Conservation (phyloP, 1,284 basidiomycete species). For the Ceratobasidium sp. region DNA sequence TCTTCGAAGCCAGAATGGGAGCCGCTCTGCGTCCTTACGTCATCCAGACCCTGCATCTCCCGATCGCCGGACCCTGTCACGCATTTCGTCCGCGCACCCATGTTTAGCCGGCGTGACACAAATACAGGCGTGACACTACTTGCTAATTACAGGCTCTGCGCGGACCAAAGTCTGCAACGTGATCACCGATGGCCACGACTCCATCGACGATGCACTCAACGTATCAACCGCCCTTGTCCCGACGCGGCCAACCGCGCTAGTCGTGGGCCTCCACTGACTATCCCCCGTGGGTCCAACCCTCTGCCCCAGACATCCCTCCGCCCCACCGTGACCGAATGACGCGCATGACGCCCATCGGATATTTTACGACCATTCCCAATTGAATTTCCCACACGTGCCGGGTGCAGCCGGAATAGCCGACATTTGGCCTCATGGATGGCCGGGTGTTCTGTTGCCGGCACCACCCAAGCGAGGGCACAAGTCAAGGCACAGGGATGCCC, state of each 20-base stretch:
- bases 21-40: not conserved
- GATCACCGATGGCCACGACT: not conserved
- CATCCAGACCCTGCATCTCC: slow-evolving; percentile 15
- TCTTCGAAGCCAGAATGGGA: not conserved
- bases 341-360: slow-evolving; percentile 1
- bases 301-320: too few species aligned
- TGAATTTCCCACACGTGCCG: slow-evolving; percentile 12
- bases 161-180: not conserved
- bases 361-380: slow-evolving; percentile 12
- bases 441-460: not conserved
- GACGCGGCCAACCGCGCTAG: too few species aligned
- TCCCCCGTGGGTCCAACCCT: too few species aligned
- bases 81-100: not conserved
- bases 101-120: not conserved
- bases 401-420: slow-evolving; percentile 27
- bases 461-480: slow-evolving; percentile 5
- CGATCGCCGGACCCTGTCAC: slow-evolving; percentile 5
- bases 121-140: not conserved
- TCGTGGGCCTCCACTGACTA: too few species aligned
- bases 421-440: not conserved
- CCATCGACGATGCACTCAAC: slow-evolving; percentile 9
- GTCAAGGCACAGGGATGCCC: not conserved
- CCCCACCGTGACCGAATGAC: slow-evolving; percentile 18
- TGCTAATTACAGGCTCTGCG: not conserved
- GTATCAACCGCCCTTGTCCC: not conserved